Conservation (phyloP, 441 rosid genomes). For the Bruguiera hainesii region DNA sequence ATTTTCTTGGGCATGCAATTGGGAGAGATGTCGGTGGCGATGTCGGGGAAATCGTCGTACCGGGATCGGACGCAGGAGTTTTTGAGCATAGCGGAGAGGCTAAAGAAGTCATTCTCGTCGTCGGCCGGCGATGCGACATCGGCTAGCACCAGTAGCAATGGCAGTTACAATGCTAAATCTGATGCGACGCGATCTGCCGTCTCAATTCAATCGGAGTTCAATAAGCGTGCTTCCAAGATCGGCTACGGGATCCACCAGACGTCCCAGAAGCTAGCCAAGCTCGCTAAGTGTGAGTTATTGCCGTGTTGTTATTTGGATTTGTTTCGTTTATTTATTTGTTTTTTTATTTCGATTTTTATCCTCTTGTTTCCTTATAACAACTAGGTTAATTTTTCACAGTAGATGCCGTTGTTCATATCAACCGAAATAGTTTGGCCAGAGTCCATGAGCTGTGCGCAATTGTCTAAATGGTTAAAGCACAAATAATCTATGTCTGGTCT, state of each 20-base stretch:
- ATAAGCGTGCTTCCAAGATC: slow-evolving; percentile 34
- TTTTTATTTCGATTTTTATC: too few species aligned
- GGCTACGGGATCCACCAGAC: slow-evolving; percentile 40
- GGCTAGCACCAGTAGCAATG: slow-evolving; percentile 12
- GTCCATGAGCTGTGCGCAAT: too few species aligned
- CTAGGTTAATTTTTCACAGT: too few species aligned
- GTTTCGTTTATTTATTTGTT: too few species aligned
- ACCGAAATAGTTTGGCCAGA: too few species aligned
- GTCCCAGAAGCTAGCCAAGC: slow-evolving; percentile 33
- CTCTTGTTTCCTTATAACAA: too few species aligned
- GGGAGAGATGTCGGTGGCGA: slow-evolving; percentile 16
- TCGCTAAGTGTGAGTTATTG: slow-evolving; percentile 30
- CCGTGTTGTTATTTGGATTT: too few species aligned
- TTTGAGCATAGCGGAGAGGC: slow-evolving; percentile 33
- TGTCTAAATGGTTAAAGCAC: too few species aligned
- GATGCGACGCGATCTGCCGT: slow-evolving; percentile 27
- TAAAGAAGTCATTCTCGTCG: slow-evolving; percentile 31
- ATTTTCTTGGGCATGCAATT: not conserved
- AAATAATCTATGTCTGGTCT: too few species aligned
- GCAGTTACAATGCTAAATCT: slow-evolving; percentile 5
- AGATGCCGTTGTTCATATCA: too few species aligned
- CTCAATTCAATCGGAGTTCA: slow-evolving; percentile 35
- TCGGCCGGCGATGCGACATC: slow-evolving; percentile 20
- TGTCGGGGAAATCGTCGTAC: slow-evolving; percentile 25
- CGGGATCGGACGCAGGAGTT: slow-evolving; percentile 41